Base-by-base conservation (phyloP, 2,329 filamentous ascomycete species). In the Sclerotinia sclerotiorum region DNA sequence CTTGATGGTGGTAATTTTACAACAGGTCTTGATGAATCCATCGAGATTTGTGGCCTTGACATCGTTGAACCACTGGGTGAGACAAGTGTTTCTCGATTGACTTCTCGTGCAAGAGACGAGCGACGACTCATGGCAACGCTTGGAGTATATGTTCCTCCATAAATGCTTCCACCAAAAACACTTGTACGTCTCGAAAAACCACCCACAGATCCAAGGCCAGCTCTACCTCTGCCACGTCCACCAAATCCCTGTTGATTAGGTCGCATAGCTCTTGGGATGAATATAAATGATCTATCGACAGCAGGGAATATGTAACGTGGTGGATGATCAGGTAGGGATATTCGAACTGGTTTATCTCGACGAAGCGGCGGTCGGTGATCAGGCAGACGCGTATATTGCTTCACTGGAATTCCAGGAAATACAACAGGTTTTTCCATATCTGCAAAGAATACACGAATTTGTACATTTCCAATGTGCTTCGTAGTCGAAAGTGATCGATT, bases 311-410 rank as follows among this genome's bases (percentile, higher is more conserved):
- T 94, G 79, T 97, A 97, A 71, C 91, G 88, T 48, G 93, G 91
- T 17, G 88, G 83, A 71, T 91, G 86, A 39, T 90, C 85, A 2
- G 95, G 94, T 54, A 99, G 84, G 11, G 93, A 97, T 73, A 99
- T 92, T 63, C 95, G 90, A 52, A 98, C 95, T 10, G 95, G 95
- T 78, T 98, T 99, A 81, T 99, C 95, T 74, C 95, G 90, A 71
- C 95, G 91, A 61, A 99, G 85, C 64, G 95, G 95, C 27, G 95
- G 95, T 29, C 95, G 89, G 79, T 98, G 95, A 77, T 98, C 93
- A 27, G 95, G 95, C 61, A 99, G 86, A 74, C 94, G 93, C 52
- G 93, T 97, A 80, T 99, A 94, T 76, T 95, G 91, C 79, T 92
- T 95, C 72, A 96, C 88, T 58, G 91, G 87, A 72, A 97, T 87